Base-by-base conservation (phyloP, 2,329 filamentous ascomycete genomes). In the Fusarium longipes region DNA sequence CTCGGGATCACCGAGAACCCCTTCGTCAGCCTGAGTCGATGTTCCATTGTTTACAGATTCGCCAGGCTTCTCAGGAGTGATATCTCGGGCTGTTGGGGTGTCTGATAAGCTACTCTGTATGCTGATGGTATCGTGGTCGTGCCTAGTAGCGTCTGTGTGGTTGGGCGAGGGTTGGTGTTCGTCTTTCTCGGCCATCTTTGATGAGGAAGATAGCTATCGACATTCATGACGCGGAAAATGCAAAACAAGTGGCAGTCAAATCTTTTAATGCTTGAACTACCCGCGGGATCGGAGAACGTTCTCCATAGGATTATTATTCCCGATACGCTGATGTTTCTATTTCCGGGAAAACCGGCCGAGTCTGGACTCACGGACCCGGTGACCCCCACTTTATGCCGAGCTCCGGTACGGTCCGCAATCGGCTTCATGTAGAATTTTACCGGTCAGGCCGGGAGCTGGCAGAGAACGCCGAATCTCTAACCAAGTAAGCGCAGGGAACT, bases 271-370 rank as follows among this genome's bases (percentile, higher is more conserved):
- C 56, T 24, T 39, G 38, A 22, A 54, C 50, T 60, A 52, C 51
- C 66, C 65, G 71, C 69, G 69, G 67, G 45, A 70, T 73, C 69
- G 62, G 68, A 69, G 51, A 40, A 54, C 40, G 51, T 33, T 62
- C 25, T 52, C 55, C 42, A 56, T 69, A 32, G 8, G 20, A 47
- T 35, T 12, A 20, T 60, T 70, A 72, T 73, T 72, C 47, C 71
- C 67, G 67, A 35, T 10, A 33, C 25, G 17, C 44, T 14, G 30
- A 29, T 27, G 30, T 49, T 24, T 47, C 68, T 73, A 73, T 73
- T 73, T 25, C 71, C 71, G 60, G 39, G 6, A 40, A 17, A 49
- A 15, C 50, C 42, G 43, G 57, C 55, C 33, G 42, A 57, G 29
- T 49, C 11, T 27, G 50, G 36, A 55, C 38, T 55, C 55, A 44